A percentile compares a stretch with the other conserved stretches of the same genome.
These are phyloP conservation scores for Cynara cardunculus DNA, from an alignment of 129 eudicot species.

Conservation along the genomic window DNA sequence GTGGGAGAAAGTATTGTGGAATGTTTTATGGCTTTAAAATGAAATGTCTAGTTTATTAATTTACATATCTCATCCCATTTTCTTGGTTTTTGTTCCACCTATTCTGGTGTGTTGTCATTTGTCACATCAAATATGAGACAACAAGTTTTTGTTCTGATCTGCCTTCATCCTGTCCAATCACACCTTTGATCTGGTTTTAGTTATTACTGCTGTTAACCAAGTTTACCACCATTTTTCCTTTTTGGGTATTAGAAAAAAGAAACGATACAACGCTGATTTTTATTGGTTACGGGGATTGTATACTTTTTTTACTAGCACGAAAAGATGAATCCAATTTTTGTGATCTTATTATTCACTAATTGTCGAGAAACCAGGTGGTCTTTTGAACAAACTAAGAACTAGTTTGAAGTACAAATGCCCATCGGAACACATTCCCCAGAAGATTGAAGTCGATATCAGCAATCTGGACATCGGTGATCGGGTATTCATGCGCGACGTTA, in stretches of 20 bases:
- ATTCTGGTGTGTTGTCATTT: no score
- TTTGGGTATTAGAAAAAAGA: no score
- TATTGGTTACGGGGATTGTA: background rate
- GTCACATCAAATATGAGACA: no score
- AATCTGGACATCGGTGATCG: conserved; percentile 77
- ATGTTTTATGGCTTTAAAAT: background rate
- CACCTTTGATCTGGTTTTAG: background rate
- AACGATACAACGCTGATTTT: background rate
- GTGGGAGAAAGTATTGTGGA: background rate
- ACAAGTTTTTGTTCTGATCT: background rate
- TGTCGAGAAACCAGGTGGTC: conserved; percentile 59
- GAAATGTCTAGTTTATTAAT: background rate
- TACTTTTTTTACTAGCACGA: background rate
- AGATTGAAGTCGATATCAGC: conserved; percentile 86
- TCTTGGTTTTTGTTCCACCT: background rate
- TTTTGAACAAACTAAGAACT: conserved; percentile 49
- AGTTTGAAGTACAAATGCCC: conserved; percentile 75
- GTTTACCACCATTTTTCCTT: background rate
- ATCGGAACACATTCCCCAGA: conserved; percentile 75
- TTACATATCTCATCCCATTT: background rate
- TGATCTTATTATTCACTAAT: conserved; percentile 1
- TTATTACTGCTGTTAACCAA: background rate
- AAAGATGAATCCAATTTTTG: background rate
- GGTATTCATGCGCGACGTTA: conserved; percentile 49
- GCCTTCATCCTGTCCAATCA: background rate